phyloP scores from a whole-genome alignment of 169 alveolate species.

The Hepatocystis sp. region DNA sequence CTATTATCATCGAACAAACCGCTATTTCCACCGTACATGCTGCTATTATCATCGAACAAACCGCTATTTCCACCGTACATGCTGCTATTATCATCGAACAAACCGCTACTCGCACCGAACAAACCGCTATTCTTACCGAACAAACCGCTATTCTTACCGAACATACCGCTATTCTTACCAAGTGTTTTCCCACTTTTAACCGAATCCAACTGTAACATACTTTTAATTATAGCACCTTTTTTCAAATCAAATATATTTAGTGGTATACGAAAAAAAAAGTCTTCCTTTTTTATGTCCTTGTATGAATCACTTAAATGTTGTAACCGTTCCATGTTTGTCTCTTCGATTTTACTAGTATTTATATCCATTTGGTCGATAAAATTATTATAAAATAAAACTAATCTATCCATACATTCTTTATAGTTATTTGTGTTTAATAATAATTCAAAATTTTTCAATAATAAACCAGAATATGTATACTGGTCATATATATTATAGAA shows the following conservation, averaged over 20 bases:
- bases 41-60: too few relatives aligned
- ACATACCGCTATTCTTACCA: not conserved
- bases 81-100: too few relatives aligned
- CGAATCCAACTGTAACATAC: not conserved
- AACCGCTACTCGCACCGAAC: not conserved
- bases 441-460: constrained; percentile 58
- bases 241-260: constrained; percentile 34
- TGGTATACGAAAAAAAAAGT: constrained; percentile 49
- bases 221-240: not conserved
- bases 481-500: constrained; percentile 60
- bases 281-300: not conserved
- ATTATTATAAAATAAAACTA: constrained; percentile 9
- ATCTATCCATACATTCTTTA: constrained; percentile 10
- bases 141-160: not conserved
- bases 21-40: not conserved
- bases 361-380: constrained; percentile 3
- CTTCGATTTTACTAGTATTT: not conserved
- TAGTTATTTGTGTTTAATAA: constrained; percentile 30
- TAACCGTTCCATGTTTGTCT: not conserved
- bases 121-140: not conserved
- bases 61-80: too few relatives aligned
- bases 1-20: not conserved
- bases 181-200: not conserved
- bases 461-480: constrained; percentile 60
- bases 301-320: not conserved